A percentile compares a stretch with the other conserved stretches of the same genome.
Evolutionary conservation across 257 asterid genomes (phyloP).

Genomic region (Gentiana macrophylla): DNA sequence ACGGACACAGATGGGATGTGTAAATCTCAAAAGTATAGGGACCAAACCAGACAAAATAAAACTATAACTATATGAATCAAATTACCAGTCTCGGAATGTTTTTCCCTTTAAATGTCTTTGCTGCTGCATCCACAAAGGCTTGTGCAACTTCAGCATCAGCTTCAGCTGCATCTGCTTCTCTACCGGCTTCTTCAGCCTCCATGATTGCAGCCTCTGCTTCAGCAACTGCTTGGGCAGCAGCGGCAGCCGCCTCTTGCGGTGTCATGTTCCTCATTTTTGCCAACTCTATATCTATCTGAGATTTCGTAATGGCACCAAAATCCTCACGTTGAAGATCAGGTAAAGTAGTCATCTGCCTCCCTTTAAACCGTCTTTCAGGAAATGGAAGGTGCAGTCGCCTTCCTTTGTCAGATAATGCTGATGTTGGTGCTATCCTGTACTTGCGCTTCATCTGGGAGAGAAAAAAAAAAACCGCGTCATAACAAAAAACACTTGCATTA

Average conservation of each 20-base stretch:
- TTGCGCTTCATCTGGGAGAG: constrained; percentile 56
- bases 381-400: constrained; percentile 31
- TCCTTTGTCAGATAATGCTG: constrained; percentile 42
- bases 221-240: constrained; percentile 95
- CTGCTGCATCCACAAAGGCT: constrained; percentile 89
- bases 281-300: constrained; percentile 62
- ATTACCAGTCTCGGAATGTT: constrained; percentile 56
- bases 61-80: constrained; percentile 8
- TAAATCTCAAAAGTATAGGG: not conserved
- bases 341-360: constrained; percentile 33
- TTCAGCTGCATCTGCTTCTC: constrained; percentile 88
- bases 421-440: constrained; percentile 48
- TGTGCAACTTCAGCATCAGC: constrained; percentile 94
- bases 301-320: constrained; percentile 29
- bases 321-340: constrained; percentile 39
- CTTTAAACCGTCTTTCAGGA: constrained; percentile 45
- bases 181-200: constrained; percentile 93
- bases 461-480: not conserved
- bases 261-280: constrained; percentile 64
- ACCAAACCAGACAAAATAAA: constrained; percentile 1
- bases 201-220: constrained; percentile 96
- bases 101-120: constrained; percentile 64
- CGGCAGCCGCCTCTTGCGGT: constrained; percentile 78
- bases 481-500: too few species aligned
- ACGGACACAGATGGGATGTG: not conserved